A percentile compares a stretch with the other conserved stretches of the same genome.
Conservation (phyloP, 202 grass and related monocot genomes). For the Panicum hallii region DNA sequence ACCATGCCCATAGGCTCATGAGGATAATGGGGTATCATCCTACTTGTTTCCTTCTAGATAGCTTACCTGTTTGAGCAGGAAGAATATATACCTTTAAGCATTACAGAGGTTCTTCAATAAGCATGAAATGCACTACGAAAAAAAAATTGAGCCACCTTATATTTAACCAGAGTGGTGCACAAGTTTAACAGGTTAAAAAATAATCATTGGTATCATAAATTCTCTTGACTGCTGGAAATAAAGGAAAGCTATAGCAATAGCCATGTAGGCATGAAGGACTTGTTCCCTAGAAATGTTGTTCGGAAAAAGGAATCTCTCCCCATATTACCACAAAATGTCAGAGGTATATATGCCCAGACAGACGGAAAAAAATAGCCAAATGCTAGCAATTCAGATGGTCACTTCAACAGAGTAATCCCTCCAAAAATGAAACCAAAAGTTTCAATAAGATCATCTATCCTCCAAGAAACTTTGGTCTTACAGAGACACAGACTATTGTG, state of each 20-base stretch:
- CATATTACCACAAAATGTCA: slow-evolving; percentile 1
- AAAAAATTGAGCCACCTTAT: slow-evolving; percentile 11
- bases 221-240: slow-evolving; percentile 10
- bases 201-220: slow-evolving; percentile 1
- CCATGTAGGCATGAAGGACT: slow-evolving; percentile 17
- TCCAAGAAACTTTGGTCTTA: not conserved
- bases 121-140: not conserved
- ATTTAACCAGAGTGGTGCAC: slow-evolving; percentile 15
- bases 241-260: slow-evolving; percentile 19
- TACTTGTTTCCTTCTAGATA: slow-evolving; percentile 10
- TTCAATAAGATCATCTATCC: slow-evolving; percentile 29
- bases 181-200: not conserved
- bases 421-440: not conserved
- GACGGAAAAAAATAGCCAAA: not conserved
- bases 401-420: not conserved
- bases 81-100: slow-evolving; percentile 33
- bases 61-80: slow-evolving; percentile 7
- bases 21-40: not conserved
- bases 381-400: not conserved
- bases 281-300: slow-evolving; percentile 28
- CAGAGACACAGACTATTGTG: not conserved
- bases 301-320: slow-evolving; percentile 5
- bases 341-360: not conserved
- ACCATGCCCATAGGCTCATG: not conserved
- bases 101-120: slow-evolving; percentile 16